A percentile compares a stretch with the other conserved stretches of the same genome.
phyloP scores from a whole-genome alignment of 2,329 filamentous ascomycete genomes.

The Alternaria alternata region DNA sequence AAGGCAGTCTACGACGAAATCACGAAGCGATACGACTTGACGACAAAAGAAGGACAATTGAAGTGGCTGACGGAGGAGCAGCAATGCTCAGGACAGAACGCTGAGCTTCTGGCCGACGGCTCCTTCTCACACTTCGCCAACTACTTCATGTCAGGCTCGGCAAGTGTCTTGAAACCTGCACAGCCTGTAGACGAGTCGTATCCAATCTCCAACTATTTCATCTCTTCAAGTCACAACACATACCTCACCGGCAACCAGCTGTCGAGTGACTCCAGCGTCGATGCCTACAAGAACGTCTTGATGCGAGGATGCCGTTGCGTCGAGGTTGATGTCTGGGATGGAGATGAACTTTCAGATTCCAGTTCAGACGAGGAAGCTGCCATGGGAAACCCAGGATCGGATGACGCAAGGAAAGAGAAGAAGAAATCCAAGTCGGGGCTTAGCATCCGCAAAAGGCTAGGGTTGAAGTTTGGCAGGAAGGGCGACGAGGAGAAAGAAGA shows the following conservation, averaged over 20 bases:
- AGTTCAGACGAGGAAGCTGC: conserved; percentile 48
- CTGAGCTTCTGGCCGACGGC: conserved; percentile 38
- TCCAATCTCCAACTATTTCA: conserved; percentile 88
- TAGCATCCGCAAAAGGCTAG: conserved; percentile 47
- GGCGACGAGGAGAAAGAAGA: conserved; percentile 31
- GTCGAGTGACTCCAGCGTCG: conserved; percentile 76
- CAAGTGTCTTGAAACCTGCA: conserved; percentile 56
- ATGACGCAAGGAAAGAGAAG: conserved; percentile 38
- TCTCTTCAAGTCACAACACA: conserved; percentile 94
- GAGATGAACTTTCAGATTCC: conserved; percentile 58
- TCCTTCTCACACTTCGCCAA: conserved; percentile 46
- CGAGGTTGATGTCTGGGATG: conserved; percentile 95
- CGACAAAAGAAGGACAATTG: conserved; percentile 39
- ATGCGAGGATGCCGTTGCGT: conserved; percentile 84
- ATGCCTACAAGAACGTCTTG: conserved; percentile 81
- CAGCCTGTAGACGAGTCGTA: conserved; percentile 65
- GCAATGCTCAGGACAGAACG: conserved; percentile 31
- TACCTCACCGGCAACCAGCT: conserved; percentile 89
- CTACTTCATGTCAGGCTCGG: conserved; percentile 58
- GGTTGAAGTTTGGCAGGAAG: conserved; percentile 43
- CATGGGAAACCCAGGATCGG: conserved; percentile 26
- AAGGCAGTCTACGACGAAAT: conserved; percentile 41
- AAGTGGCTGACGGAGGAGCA: conserved; percentile 47
- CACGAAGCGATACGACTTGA: conserved; percentile 40
- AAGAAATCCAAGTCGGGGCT: conserved; percentile 38